Base-by-base conservation (phyloP, 345 rosid species). In the Conringia planisiliqua region DNA sequence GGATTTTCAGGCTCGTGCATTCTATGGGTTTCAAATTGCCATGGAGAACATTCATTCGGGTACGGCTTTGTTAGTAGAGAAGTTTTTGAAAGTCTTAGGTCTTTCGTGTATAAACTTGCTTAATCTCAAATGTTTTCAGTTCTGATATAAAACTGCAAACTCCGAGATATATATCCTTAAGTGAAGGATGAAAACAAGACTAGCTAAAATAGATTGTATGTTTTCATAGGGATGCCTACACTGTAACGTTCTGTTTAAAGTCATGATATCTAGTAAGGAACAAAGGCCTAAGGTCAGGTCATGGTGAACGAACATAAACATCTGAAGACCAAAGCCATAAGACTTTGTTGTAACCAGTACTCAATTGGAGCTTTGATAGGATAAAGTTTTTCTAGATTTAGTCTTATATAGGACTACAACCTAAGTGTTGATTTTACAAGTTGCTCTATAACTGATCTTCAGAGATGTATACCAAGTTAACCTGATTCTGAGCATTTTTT, bases 41-140 rank as follows among this genome's bases (percentile, higher is more conserved):
- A 93, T 91, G 94, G 97, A 91, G 84, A 93, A 93, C 72, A 82
- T 93, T 79, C 98, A 91, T 83, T 91, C 97, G 10, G 98, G 98
- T 93, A 86, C 24, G 77, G 68, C 62, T 79, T 72, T 66, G 16
- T 52, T 2, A 10, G 10, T 35, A 61, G 27, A 69, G 16, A 51
- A 60, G 75, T 56, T 71, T 62, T 13, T 42, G 3, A 38, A 56
- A 46, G 16, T 61, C 65, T 22, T 55, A 24, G 39, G 38, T 36
- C 52, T 30, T 46, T 18, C 40, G 6, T 29, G 46, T 62, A 12
- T 46, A 62, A 44, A 48, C 22, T 43, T 47, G 35, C 42, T 10
- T 20, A 50, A 6, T 70, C 35, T 59, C 27, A n/a, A 52, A 18
- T 16, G 16, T 40, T 29, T 52, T 29, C 32, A 20, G 70, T 39